These are phyloP conservation scores for Emericellopsis terricola DNA, from an alignment of 495 filamentous ascomycete species.

Conservation along the genomic window DNA sequence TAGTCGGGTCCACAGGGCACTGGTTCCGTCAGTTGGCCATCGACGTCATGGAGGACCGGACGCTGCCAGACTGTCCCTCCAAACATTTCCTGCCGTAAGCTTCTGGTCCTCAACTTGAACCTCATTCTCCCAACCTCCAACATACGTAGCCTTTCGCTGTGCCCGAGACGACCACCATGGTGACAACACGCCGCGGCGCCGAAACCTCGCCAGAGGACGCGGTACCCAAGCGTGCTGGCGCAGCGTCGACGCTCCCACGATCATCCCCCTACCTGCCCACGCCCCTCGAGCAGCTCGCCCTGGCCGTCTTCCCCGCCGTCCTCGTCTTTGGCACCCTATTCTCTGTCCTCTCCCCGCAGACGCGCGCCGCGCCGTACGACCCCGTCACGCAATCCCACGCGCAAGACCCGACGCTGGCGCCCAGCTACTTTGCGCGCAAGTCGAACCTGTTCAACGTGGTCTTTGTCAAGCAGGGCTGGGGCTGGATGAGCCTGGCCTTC, in stretches of 20 bases:
- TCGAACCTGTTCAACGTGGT: slow-evolving; percentile 74
- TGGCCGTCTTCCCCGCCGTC: slow-evolving; percentile 54
- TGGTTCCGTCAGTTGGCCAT: too few species aligned
- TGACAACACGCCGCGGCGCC: background rate
- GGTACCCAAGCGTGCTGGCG: background rate
- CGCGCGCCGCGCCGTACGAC: slow-evolving; percentile 39
- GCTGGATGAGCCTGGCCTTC: slow-evolving; percentile 62
- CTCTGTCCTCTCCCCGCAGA: slow-evolving; percentile 54
- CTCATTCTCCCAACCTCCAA: too few species aligned
- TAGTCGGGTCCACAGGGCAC: too few species aligned
- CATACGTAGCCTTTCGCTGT: too few species aligned
- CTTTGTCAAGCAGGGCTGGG: slow-evolving; percentile 92
- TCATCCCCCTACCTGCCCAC: slow-evolving; percentile 36
- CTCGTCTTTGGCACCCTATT: slow-evolving; percentile 68
- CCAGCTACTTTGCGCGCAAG: slow-evolving; percentile 86
- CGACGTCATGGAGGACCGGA: too few species aligned
- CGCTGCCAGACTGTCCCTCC: too few species aligned
- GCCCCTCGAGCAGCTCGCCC: slow-evolving; percentile 38
- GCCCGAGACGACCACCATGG: background rate
- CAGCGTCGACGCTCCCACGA: background rate
- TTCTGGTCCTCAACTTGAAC: too few species aligned
- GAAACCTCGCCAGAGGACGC: background rate
- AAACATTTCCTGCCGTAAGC: too few species aligned
- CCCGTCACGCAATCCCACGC: slow-evolving; percentile 33
- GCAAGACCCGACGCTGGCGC: slow-evolving; percentile 32